Evolutionary conservation across 148 eudicot species (phyloP).

Genomic region (Chenopodium berlandieri): DNA sequence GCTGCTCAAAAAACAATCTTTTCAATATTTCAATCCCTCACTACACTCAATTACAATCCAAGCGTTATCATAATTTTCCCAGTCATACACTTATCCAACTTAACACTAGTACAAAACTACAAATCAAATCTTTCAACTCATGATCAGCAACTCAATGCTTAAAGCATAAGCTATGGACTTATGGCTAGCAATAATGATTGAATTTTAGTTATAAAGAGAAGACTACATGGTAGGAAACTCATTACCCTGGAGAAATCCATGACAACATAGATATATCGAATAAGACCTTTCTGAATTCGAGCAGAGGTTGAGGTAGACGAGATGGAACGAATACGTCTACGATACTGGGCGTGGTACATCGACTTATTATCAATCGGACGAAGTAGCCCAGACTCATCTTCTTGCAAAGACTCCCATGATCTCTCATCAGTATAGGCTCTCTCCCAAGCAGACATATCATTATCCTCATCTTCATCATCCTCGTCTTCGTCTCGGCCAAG

Average conservation of each 20-base stretch:
- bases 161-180: not conserved
- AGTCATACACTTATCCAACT: not conserved
- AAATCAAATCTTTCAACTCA: not conserved
- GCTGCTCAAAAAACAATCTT: too few species aligned
- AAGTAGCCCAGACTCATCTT: conserved; percentile 89
- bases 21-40: not conserved
- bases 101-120: conserved; percentile 2
- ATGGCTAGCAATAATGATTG: not conserved
- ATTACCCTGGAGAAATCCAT: conserved; percentile 87
- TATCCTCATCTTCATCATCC: conserved; percentile 48
- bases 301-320: conserved; percentile 52
- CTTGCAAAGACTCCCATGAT: conserved; percentile 90
- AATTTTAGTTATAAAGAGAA: not conserved
- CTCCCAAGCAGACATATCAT: conserved; percentile 81
- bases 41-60: not conserved
- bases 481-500: conserved; percentile 56
- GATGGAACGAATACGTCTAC: conserved; percentile 68
- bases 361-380: conserved; percentile 70
- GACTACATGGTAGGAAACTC: conserved; percentile 5
- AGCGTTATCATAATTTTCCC: not conserved
- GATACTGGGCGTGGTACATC: conserved; percentile 76
- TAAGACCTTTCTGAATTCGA: conserved; percentile 88
- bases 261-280: conserved; percentile 73
- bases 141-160: not conserved
- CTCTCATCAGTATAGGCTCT: conserved; percentile 81